Evolutionary conservation across 768 basidiomycete species (phyloP).

Genomic region (Hortiboletus campestris): DNA sequence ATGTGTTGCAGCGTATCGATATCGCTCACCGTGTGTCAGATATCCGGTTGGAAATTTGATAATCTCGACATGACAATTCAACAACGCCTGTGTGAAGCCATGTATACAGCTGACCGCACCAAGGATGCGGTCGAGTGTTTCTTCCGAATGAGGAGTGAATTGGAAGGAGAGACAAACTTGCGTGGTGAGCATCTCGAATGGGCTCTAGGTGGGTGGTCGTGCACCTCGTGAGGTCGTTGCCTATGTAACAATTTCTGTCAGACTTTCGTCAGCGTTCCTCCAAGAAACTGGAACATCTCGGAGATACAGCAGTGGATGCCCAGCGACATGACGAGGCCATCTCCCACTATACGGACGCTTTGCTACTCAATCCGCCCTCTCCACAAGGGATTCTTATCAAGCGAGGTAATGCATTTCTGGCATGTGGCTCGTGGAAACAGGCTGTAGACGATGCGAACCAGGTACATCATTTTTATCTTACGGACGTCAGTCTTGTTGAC

Average conservation of each 20-base stretch:
- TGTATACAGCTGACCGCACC: background rate
- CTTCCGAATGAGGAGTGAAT: background rate
- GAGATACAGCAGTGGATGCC: background rate
- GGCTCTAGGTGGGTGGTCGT: background rate
- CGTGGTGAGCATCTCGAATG: background rate
- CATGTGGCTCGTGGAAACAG: too few species aligned
- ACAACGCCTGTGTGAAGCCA: background rate
- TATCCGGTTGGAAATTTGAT: conserved; percentile 5
- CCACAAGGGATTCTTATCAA: too few species aligned
- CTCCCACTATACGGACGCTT: too few species aligned
- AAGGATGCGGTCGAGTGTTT: background rate
- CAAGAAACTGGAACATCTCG: background rate
- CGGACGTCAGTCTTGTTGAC: background rate
- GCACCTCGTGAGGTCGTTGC: too few species aligned
- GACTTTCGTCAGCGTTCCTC: too few species aligned
- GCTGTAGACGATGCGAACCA: background rate
- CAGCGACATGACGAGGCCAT: background rate
- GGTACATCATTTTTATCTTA: background rate
- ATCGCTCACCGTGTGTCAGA: background rate
- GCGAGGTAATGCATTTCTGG: too few species aligned
- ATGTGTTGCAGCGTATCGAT: background rate
- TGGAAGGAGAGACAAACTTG: background rate
- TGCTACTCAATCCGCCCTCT: too few species aligned
- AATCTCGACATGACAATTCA: background rate
- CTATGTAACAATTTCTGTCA: background rate